These are phyloP conservation scores for Boletus vinaceobasis DNA, from an alignment of 768 basidiomycete genomes.

Conservation along the genomic window DNA sequence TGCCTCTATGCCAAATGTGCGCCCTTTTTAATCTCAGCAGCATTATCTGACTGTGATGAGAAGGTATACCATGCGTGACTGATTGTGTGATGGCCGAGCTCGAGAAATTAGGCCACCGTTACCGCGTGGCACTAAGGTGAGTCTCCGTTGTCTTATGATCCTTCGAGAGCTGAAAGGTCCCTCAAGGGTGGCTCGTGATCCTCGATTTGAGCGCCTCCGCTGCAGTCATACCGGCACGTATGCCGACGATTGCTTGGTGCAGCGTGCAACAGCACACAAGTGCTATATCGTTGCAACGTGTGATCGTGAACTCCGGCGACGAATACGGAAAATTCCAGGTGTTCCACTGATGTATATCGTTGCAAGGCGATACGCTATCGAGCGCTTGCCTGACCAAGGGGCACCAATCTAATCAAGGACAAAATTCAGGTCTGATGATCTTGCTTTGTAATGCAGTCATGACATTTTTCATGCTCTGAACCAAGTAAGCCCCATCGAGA, in stretches of 20 bases:
- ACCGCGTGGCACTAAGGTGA: slow-evolving; percentile 89
- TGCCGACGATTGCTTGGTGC: slow-evolving; percentile 97
- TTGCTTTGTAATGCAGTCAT: neutral
- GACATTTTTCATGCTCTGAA: slow-evolving; percentile 1
- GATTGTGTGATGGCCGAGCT: slow-evolving; percentile 99
- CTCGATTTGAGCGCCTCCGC: slow-evolving; percentile 89
- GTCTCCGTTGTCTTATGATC: slow-evolving; percentile 23
- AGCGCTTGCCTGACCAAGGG: slow-evolving; percentile 91
- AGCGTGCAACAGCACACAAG: slow-evolving; percentile 91
- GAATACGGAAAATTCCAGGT: slow-evolving; percentile 90
- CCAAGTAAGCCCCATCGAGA: neutral
- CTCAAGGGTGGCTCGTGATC: slow-evolving; percentile 91
- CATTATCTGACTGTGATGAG: slow-evolving; percentile 3
- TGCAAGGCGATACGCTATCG: slow-evolving; percentile 87
- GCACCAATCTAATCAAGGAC: slow-evolving; percentile 51
- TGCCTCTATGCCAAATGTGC: slow-evolving; percentile 96
- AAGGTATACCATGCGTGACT: slow-evolving; percentile 98
- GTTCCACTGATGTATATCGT: slow-evolving; percentile 98
- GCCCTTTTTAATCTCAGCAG: slow-evolving; percentile 17
- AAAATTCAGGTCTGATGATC: neutral
- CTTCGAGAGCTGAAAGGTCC: slow-evolving; percentile 5
- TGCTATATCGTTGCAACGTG: slow-evolving; percentile 98
- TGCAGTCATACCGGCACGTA: slow-evolving; percentile 97
- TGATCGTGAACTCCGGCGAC: slow-evolving; percentile 87
- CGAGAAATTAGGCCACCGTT: slow-evolving; percentile 95